Conservation (phyloP, 768 basidiomycete genomes). For the Baorangia bicolor region DNA sequence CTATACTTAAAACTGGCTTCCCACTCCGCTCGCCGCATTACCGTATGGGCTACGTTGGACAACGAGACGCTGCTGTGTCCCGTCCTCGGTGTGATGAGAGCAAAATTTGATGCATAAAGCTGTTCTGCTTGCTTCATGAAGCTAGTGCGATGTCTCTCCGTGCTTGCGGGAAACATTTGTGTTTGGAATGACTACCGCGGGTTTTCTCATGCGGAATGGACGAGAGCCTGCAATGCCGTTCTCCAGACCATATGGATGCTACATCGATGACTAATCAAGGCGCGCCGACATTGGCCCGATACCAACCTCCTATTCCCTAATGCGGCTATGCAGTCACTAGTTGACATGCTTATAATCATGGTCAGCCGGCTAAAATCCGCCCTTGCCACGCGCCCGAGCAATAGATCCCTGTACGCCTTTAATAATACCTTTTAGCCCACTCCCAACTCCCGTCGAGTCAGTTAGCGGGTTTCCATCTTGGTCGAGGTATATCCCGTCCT, state of each 20-base stretch:
- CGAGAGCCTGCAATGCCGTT: not conserved
- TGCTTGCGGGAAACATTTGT: not conserved
- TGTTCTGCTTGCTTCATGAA: not conserved
- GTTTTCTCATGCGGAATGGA: conserved; percentile 2
- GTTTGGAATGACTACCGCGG: not conserved
- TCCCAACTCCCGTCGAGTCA: conserved; percentile 39
- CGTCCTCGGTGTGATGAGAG: not conserved
- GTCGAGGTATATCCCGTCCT: conserved; percentile 61
- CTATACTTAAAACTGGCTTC: conserved; percentile 37
- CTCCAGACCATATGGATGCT: conserved; percentile 5
- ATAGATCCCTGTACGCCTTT: conserved; percentile 45
- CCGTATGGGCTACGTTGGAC: conserved; percentile 9
- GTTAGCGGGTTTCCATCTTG: conserved; percentile 39
- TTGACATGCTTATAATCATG: not conserved
- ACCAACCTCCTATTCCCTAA: not conserved
- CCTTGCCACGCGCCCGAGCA: conserved; percentile 41
- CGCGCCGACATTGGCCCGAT: not conserved
- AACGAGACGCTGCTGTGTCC: not conserved
- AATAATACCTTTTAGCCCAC: conserved; percentile 38
- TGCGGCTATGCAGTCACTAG: not conserved
- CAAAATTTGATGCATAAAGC: not conserved
- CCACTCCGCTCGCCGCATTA: conserved; percentile 29
- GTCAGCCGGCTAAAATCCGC: conserved; percentile 33
- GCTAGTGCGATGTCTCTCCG: not conserved
- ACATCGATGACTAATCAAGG: conserved; percentile 15